Evolutionary conservation across 352 stramenopile genomes (phyloP), one percentile per base, ranked within the genome.

Genomic region (Pythium phragmitis): DNA sequence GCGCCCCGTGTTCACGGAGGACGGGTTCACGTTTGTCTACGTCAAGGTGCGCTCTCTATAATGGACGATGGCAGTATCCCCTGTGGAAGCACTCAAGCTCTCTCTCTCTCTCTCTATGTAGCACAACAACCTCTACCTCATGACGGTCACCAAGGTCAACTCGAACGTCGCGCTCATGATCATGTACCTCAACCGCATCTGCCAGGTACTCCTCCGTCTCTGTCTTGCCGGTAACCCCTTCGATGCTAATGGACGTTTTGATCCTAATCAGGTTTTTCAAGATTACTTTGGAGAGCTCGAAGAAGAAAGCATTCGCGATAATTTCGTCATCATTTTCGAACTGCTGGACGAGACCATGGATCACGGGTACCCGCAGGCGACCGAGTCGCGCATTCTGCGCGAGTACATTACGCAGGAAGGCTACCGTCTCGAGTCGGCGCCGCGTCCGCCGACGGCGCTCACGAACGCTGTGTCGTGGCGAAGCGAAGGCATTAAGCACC

Each of bases 271-370:
- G 65, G 95, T 99, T 8, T 99, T 99, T 79, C 96, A 98, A 72
- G 96, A 99, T 62, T 99, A 99, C 85, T 99, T 99, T 89, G 96
- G 96, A 13, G 97, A 98, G 61, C 74, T 99, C 9, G 96, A 99
- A 65, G 98, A 99, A 74, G 98, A 99, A 74, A 98, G 87, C 56
- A 99, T 99, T 66, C 92, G 98, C 33, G 97, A 99, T 79, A 99
- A 99, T 70, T 99, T 99, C 77, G 97, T 99, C 42, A 98, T 99
- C 74, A 99, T 99, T 74, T 99, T 99, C 71, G 98, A 99, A 82
- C 82, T 99, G 9, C 82, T 99, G 45, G 98, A 99, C 74, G 98
- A 99, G 80, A 99, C 96, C 9, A 99, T 99, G 94, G 98, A 99
- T 77, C 98, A 99, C 72, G 98, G 98, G 7, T 98, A 99, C 74